Evolutionary conservation across 2,329 filamentous ascomycete species (phyloP).

Genomic region (Fusarium agapanthi): DNA sequence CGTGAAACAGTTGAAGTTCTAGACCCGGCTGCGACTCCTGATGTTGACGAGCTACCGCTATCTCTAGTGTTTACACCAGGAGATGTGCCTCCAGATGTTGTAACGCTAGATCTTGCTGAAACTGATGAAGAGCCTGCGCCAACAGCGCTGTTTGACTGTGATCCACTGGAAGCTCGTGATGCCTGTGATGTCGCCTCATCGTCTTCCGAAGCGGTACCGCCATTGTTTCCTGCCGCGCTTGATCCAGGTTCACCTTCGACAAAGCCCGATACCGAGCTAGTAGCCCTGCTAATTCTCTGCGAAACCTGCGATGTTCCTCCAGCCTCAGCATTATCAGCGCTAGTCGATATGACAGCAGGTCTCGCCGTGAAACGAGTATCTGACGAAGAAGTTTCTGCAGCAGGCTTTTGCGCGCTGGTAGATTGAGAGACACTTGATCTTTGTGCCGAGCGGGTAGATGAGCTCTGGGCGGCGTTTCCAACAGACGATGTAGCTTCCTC

Average conservation of each 20-base stretch:
- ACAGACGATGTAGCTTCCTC: not conserved
- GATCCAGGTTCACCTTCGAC: not conserved
- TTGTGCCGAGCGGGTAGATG: not conserved
- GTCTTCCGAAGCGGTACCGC: not conserved
- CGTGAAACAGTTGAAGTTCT: not conserved
- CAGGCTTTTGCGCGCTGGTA: not conserved
- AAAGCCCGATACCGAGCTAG: not conserved
- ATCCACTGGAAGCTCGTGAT: not conserved
- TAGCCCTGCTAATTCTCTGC: not conserved
- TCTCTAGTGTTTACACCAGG: no score
- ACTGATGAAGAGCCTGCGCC: not conserved
- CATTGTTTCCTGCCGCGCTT: not conserved
- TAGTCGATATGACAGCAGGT: not conserved
- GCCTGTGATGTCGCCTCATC: not conserved
- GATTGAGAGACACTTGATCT: not conserved
- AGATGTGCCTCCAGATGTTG: no score
- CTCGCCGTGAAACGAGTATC: not conserved
- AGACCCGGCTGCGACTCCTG: no score
- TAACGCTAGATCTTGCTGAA: rapidly evolving
- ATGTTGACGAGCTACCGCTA: no score
- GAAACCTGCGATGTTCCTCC: not conserved
- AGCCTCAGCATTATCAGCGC: rapidly evolving
- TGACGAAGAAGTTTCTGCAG: not conserved
- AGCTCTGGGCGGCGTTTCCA: not conserved
- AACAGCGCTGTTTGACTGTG: not conserved